A percentile compares a stretch with the other conserved stretches of the same genome.
These are phyloP conservation scores for Ciborinia camelliae DNA, from an alignment of 2,329 filamentous ascomycete genomes.

Conservation along the genomic window DNA sequence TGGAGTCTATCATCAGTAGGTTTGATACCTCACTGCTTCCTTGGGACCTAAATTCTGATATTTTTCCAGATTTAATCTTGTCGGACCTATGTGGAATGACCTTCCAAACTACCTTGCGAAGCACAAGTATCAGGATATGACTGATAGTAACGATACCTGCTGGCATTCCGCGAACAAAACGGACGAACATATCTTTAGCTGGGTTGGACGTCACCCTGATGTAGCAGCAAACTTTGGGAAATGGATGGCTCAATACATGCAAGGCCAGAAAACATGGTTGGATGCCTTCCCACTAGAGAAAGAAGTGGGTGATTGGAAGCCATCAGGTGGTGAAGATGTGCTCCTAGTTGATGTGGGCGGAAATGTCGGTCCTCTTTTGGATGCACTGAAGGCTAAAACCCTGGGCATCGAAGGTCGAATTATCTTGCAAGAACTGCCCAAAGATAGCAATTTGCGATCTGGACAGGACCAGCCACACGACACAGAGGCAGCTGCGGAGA, in stretches of 20 bases:
- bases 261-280: constrained; percentile 2
- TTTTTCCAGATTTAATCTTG: neutral
- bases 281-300: neutral
- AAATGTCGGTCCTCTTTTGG: neutral
- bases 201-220: constrained; percentile 4
- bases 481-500: neutral
- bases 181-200: neutral
- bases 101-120: neutral
- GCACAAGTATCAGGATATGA: neutral
- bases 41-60: neutral
- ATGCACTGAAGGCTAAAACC: neutral
- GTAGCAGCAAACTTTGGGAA: neutral
- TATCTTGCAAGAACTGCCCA: neutral
- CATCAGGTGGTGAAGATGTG: neutral
- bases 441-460: constrained; percentile 1
- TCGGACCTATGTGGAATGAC: neutral
- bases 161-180: constrained; percentile 4
- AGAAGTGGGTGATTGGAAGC: neutral
- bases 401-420: neutral
- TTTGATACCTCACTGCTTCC: neutral
- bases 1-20: neutral
- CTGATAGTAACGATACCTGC: neutral
- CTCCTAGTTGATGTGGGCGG: neutral
- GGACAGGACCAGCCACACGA: neutral
- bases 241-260: constrained; percentile 8